Base-by-base conservation (phyloP, 768 basidiomycete species). In the Tubosaeta sp. region DNA sequence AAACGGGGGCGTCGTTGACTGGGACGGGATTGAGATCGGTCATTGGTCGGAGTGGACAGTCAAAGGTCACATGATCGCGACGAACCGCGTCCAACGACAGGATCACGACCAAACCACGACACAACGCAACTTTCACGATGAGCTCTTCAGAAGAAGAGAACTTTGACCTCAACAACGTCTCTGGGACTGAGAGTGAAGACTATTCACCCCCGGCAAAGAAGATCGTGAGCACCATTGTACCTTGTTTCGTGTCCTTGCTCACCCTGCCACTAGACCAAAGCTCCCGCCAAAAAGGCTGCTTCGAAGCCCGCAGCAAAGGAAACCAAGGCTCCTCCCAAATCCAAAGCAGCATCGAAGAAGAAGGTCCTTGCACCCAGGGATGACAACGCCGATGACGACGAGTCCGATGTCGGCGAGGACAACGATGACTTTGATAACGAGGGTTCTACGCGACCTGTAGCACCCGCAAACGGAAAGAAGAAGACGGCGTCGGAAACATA, bases 401-500 rank as follows among this genome's bases (percentile, higher is more conserved):
- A 60, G 39, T 67, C 73, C 47, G 76, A 76, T 14, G 62, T 74
- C 21, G 78, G 76, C 52, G 64, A 65, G 25, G 64, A 58, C n/a
- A 69, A 63, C 32, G 65, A 53, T 39, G 61, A 73, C 52, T 74
- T 67, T 45, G 73, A 73, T 21, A 72, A 74, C 44, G 71, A 73
- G 54, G 72, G 71, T 22, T 62, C 60, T 24, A 62, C 56, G 18
- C 61, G 65, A 25, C 42, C 54, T 55, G 38, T 58, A 53, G 38
- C 65, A 65, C 5, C 55, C 48, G 63, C 58, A 14, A 73, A 71
- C 6, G 64, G 67, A 48, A 88, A 87, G 74, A 86, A 88, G 73
- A 95, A 95, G 74, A 88, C 83, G 12, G 90, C 89, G 2, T 91
- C 90, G 7, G 91, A 97, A 63, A 94, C 80, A 32, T 95, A 94